Evolutionary conservation across 345 rosid species (phyloP), one percentile per base, ranked within the genome.

Genomic region (Clausena lansium): DNA sequence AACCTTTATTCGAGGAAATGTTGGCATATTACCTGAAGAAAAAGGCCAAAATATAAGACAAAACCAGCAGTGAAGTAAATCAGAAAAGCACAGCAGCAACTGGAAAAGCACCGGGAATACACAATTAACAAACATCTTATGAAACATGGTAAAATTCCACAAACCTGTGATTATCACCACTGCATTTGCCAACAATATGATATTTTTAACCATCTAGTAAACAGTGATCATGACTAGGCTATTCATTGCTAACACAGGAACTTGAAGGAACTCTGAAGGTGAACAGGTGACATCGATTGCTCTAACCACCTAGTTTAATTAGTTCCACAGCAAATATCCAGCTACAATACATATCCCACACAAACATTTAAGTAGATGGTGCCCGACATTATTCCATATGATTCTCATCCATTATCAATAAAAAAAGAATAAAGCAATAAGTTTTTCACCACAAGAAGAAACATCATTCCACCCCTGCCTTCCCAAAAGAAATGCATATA

Each of bases 1-100:
- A 69, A 94, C 92, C 69, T 81, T 91, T 38, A 74, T 65, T 67
- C 98, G 87, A 6, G 97, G 91, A 77, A 96, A 96, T 35, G 84
- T 84, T 1, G 92, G 94, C 71, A 60, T 74, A 57, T 87, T 91
- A 73, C 95, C 99, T 96, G 70, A 25, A 82, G 35, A 24, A 73
- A 61, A 11, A 63, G 10, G 9, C 52, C n/a, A 58, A 36, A 27
- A 6, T 13, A 58, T n/a, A 62, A 47, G 20, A 13, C 13, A 70
- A 10, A 6, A 77, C 2, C 76, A 27, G 30, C 15, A 71, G 54
- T 24, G 15, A 13, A 36, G 24, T 39, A 36, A 15, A 57, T 7
- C 27, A 35, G 59, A 55, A 33, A 72, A 72, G 30, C n/a, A 59
- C 52, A 59, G 13, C 7, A 33, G 14, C 32, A 36, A 13, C 38